Percentiles rank a stretch among this genome's conserved stretches.
These are phyloP conservation scores for Rosa rugosa DNA, from an alignment of 306 rosid genomes.

Conservation along the genomic window DNA sequence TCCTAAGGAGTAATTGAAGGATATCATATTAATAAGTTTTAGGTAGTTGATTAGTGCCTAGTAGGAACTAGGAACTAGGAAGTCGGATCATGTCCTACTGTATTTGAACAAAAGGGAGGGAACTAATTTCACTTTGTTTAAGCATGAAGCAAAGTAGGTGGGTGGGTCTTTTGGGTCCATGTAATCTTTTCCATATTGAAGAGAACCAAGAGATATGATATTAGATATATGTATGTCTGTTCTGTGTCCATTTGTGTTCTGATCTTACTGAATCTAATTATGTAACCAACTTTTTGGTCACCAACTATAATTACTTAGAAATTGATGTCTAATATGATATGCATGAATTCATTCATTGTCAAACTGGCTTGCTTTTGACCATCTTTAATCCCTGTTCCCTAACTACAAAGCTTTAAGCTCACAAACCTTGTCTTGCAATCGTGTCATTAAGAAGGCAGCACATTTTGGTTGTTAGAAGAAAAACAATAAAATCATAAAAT, in stretches of 20 bases:
- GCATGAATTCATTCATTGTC: slow-evolving; percentile 29
- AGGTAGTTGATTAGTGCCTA: slow-evolving; percentile 22
- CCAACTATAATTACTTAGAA: slow-evolving; percentile 43
- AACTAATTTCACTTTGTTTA: slow-evolving; percentile 11
- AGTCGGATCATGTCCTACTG: not conserved
- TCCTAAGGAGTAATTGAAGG: slow-evolving; percentile 64
- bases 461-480: not conserved
- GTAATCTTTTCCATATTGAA: slow-evolving; percentile 30
- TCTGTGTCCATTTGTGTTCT: slow-evolving; percentile 19
- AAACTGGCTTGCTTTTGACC: slow-evolving; percentile 55
- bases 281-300: slow-evolving; percentile 49
- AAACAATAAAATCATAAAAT: not conserved
- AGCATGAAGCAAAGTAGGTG: slow-evolving; percentile 10
- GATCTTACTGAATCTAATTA: slow-evolving; percentile 22
- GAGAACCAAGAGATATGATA: not conserved
- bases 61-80: slow-evolving; percentile 7
- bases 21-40: slow-evolving; percentile 23
- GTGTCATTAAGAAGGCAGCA: not conserved
- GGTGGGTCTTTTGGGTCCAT: slow-evolving; percentile 15
- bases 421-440: not conserved
- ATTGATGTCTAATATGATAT: slow-evolving; percentile 21
- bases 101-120: slow-evolving; percentile 19
- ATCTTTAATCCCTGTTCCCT: slow-evolving; percentile 29
- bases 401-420: slow-evolving; percentile 2
- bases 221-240: slow-evolving; percentile 11